Percentiles rank a stretch among this genome's conserved stretches.
These are phyloP conservation scores for Phaeotremella skinneri DNA, from an alignment of 768 basidiomycete species.

Conservation along the genomic window DNA sequence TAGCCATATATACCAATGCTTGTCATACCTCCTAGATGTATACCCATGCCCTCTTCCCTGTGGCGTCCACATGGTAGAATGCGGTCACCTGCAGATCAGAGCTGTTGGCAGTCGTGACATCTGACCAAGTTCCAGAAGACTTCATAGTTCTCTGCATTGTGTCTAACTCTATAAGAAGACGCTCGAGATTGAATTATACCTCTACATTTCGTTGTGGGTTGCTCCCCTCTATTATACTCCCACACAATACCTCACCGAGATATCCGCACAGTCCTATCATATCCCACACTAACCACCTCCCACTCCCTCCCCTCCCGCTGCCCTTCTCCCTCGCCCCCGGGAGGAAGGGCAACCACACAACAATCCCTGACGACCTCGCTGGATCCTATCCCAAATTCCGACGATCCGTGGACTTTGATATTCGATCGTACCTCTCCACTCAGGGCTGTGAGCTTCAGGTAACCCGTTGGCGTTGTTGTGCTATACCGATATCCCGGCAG, in stretches of 20 bases:
- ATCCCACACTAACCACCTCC: slow-evolving; percentile 48
- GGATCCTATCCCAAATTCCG: slow-evolving; percentile 26
- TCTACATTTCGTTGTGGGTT: too few species aligned
- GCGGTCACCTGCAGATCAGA: too few species aligned
- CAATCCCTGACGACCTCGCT: slow-evolving; percentile 46
- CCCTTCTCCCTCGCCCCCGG: not conserved
- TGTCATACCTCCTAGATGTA: too few species aligned
- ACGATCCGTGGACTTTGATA: slow-evolving; percentile 42
- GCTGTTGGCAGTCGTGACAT: too few species aligned
- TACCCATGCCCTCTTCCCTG: too few species aligned
- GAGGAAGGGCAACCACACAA: slow-evolving; percentile 11
- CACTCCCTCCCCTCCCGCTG: slow-evolving; percentile 20
- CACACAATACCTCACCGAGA: slow-evolving; percentile 19
- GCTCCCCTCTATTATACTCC: not conserved
- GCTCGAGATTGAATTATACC: too few species aligned
- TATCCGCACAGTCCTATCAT: slow-evolving; percentile 44
- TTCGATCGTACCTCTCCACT: slow-evolving; percentile 34
- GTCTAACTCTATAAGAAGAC: too few species aligned
- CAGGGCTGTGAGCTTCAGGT: slow-evolving; percentile 39
- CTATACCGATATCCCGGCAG: slow-evolving; percentile 17
- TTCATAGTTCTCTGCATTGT: too few species aligned
- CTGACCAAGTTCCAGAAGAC: too few species aligned
- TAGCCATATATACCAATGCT: slow-evolving; percentile 3
- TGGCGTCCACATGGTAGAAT: too few species aligned
- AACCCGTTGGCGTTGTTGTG: slow-evolving; percentile 46